Evolutionary conservation across 805 yeast genomes (phyloP), one percentile per base, ranked within the genome.

Genomic region (Candida qinlingensis): DNA sequence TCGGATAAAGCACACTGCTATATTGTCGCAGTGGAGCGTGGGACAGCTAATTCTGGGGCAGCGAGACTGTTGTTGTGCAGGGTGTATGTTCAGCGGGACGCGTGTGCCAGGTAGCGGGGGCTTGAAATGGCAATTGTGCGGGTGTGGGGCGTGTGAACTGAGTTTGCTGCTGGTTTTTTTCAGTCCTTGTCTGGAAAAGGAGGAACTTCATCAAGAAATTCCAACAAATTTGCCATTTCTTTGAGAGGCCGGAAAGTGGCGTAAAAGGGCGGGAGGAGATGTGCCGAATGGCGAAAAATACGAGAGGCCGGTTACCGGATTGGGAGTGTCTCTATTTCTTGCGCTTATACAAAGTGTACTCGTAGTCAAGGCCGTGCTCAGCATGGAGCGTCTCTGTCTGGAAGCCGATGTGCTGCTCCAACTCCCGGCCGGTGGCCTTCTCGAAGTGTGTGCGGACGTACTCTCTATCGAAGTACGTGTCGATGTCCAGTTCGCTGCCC

Each of bases 281-380:
- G 19, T 19, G 19, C 19, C 19, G 19, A 19, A 19, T 19, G 19
- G 19, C 19, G 19, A 19, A 19, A 19, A 19, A 19, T 19, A 19
- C 19, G 19, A 19, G 19, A 19, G 3, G 19, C 19, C 19, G 19
- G 19, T 31, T 31, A 11, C 34, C 34, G 34, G 34, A 31, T 31
- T 31, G 34, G 34, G 34, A 31, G 11, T 8, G 11, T 8, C 34
- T 8, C 11, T 31, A 31, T 11, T 8, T 31, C 34, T 45, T 53
- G 47, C 61, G 71, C 48, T 67, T 73, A 80, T 86, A 88, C 40
- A 87, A 60, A 0, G 87, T 78, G 60, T 77, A 86, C 45, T 74
- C 73, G 60, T 81, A 89, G 29, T 59, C 60, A 57, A 74, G 79
- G 11, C 75, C 83, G 35, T 74, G 75, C 42, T 81, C 78, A n/a